Base-by-base conservation (phyloP, 208 protist species). In the Endotrypanum monterogeii region DNA sequence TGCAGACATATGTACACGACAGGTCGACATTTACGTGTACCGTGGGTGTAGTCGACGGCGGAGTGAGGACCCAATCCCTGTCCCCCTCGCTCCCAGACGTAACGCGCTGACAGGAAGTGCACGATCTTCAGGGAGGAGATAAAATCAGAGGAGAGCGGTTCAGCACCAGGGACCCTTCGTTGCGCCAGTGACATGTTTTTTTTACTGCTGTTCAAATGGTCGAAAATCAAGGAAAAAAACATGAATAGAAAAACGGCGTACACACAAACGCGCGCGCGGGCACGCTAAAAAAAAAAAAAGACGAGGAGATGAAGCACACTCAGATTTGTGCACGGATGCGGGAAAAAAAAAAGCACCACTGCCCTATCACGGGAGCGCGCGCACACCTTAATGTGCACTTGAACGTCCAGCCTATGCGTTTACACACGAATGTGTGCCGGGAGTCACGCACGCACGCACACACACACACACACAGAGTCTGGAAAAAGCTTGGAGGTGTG, bases 51-150 rank as follows among this genome's bases (percentile, higher is more conserved):
- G 60, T n/a, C n/a, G n/a, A n/a, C n/a, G 11, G 67, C 30, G 28
- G 58, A 56, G 5, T 51, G 68, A 16, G 54, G 70, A 54, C 69
- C 55, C 58, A 39, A 54, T 63, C 1, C 44, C 32, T 37, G 8
- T 3, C 23, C 8, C 37, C 8, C 35, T 65, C 30, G 54, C 25
- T 23, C 60, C n/a, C 60, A 44, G 37, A 48, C 66, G 44, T 32
- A n/a, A 51, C 7, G 39, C 20, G 37, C 46, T 50, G 18, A 37
- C 14, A 12, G 16, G 14, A 63, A 63, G 54, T n/a, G 25, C 16
- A 37, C 56, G 48, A 65, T 23, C 28, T n/a, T 63, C 23, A 2
- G 37, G 6, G 32, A n/a, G n/a, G n/a, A n/a, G n/a, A n/a, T n/a
- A n/a, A 35, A 48, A 20, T 12, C 41, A 11, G 4, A 54, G 5